These are phyloP conservation scores for Sapria himalayana DNA, from an alignment of 345 rosid genomes.

Conservation along the genomic window DNA sequence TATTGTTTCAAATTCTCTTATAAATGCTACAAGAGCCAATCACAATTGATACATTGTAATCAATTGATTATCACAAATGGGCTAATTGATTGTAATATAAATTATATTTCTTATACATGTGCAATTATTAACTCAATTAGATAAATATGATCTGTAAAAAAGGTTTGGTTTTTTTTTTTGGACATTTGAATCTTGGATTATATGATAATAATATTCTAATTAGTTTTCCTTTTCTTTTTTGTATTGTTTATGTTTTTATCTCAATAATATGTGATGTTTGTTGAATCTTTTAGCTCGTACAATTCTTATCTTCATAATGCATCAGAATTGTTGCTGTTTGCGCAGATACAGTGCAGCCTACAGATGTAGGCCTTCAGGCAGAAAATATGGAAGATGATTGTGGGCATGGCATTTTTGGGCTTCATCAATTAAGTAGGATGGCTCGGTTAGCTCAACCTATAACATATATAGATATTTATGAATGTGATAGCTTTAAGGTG, in stretches of 20 bases:
- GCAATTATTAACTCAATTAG: too few species aligned
- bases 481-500: conserved; percentile 58
- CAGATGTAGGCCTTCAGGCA: conserved; percentile 65
- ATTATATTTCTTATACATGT: too few species aligned
- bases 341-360: conserved; percentile 54
- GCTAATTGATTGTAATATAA: too few species aligned
- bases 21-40: too few species aligned
- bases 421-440: conserved; percentile 23
- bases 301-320: conserved; percentile 1
- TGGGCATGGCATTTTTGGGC: conserved; percentile 60
- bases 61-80: too few species aligned
- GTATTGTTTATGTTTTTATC: neutral
- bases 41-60: too few species aligned
- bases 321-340: conserved; percentile 4
- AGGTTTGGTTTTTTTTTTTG: conserved; percentile 10
- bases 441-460: conserved; percentile 85
- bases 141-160: neutral
- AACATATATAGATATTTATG: conserved; percentile 54
- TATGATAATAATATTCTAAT: neutral
- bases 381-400: conserved; percentile 57
- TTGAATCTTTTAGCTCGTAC: neutral
- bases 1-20: too few species aligned
- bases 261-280: neutral
- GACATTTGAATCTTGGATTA: neutral
- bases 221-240: neutral